These are phyloP conservation scores for Mycena belliarum DNA, from an alignment of 768 basidiomycete genomes.

Conservation along the genomic window DNA sequence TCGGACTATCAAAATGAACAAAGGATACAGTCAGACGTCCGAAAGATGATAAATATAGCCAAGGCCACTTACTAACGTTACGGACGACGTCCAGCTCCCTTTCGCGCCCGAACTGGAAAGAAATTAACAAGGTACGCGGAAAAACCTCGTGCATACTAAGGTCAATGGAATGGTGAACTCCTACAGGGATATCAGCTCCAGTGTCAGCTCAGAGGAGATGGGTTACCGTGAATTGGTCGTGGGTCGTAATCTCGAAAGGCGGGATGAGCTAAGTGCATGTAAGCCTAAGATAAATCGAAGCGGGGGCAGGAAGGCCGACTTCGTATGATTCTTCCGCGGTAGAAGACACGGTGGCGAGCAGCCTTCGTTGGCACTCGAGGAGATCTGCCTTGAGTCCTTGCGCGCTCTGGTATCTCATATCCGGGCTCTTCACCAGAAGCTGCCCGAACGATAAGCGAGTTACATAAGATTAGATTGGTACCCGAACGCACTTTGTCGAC, in stretches of 20 bases:
- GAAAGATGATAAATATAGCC: not conserved
- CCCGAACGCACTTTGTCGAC: slow-evolving; percentile 57
- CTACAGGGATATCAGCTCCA: slow-evolving; percentile 30
- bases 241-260: slow-evolving; percentile 60
- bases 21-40: slow-evolving; percentile 10
- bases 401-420: slow-evolving; percentile 70
- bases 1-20: slow-evolving; percentile 36
- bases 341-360: slow-evolving; percentile 60
- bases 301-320: slow-evolving; percentile 31
- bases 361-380: slow-evolving; percentile 64
- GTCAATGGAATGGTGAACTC: slow-evolving; percentile 72
- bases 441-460: slow-evolving; percentile 26
- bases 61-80: slow-evolving; percentile 54
- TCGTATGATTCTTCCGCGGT: slow-evolving; percentile 58
- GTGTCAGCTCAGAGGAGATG: not conserved
- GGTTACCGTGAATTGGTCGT: slow-evolving; percentile 65
- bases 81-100: slow-evolving; percentile 69
- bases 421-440: slow-evolving; percentile 70
- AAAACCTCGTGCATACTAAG: slow-evolving; percentile 44
- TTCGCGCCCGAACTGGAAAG: slow-evolving; percentile 62
- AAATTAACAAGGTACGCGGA: not conserved
- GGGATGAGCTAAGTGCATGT: slow-evolving; percentile 56
- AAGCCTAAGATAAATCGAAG: not conserved
- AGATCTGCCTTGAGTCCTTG: slow-evolving; percentile 69
- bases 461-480: not conserved